Percentiles rank a stretch among this genome's conserved stretches.
Evolutionary conservation across 2,329 filamentous ascomycete genomes (phyloP).

Genomic region (Colletotrichum sp.): DNA sequence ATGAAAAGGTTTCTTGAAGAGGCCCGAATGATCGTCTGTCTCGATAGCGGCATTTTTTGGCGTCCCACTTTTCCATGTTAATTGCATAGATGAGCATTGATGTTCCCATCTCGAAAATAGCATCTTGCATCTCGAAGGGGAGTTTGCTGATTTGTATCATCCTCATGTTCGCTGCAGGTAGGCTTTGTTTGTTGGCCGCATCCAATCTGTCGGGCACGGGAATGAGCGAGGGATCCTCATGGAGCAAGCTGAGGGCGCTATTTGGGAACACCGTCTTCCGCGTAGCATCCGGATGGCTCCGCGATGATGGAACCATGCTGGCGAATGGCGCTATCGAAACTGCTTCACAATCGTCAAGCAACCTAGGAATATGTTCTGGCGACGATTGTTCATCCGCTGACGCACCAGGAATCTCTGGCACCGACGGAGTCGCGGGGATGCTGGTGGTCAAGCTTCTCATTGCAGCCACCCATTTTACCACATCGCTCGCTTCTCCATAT

Average conservation of each 20-base stretch:
- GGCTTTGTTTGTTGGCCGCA: fast-evolving
- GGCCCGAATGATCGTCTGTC: background rate
- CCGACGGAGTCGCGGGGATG: fast-evolving
- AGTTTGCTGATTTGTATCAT: background rate
- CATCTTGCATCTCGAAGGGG: fast-evolving
- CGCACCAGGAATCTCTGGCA: background rate
- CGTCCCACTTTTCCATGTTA: fast-evolving
- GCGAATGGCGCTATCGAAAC: background rate
- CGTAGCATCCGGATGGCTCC: fast-evolving
- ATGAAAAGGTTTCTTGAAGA: fast-evolving
- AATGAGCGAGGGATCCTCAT: background rate
- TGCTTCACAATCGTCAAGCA: fast-evolving
- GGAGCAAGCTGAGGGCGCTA: too few relatives aligned
- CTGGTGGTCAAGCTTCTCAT: fast-evolving
- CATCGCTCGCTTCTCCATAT: background rate
- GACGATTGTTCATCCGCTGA: too few relatives aligned
- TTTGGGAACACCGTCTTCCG: background rate
- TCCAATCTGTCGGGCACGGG: fast-evolving
- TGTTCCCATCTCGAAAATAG: fast-evolving
- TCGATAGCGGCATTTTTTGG: fast-evolving
- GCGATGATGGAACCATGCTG: fast-evolving
- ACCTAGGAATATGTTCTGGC: too few relatives aligned
- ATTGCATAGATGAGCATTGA: background rate
- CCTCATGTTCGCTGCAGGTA: fast-evolving
- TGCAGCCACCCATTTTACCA: fast-evolving